Base-by-base conservation (phyloP, 2,329 filamentous ascomycete species). In the Colletotrichum paranaense region DNA sequence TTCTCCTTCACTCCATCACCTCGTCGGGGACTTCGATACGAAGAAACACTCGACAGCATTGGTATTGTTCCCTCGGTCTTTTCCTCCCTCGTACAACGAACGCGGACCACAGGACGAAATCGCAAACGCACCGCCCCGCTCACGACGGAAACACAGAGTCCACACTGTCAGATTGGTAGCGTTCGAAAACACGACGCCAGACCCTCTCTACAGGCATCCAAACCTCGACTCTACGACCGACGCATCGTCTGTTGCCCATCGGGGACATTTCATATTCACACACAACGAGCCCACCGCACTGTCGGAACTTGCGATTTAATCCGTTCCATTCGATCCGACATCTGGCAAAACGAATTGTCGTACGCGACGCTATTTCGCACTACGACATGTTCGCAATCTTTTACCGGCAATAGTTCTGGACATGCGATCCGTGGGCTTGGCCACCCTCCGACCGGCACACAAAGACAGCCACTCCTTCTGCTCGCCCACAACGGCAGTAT, bases 321-420 rank as follows among this genome's bases (percentile, higher is more conserved):
- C n/a, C 65, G 42, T 53, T 28, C 32, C 11, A 35, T 35, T 19
- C 30, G 28, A 46, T 26, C 14, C 42, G 42, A 49, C 11, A 46
- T 8, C 19, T n/a, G 42, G 8, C 8, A n/a, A n/a, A 49, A 11
- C 8, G 8, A 49, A 49, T 19, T 19, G 11, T 32, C 32, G 32
- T 35, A 24, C 19, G 55, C 64, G 16, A 59, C n/a, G 12, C n/a
- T 35, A 24, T 46, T 38, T 30, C 14, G 62, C 16, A 35, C 52
- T 49, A 57, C 67, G 60, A 66, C 35, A 70, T 73, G 71, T 30
- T 46, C 71, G 46, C 49, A 12, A 62, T 16, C 19, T 46, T 62
- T n/a, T 8, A 26, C 22, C 14, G n/a, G 19, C 55, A 14, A 62
- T 62, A 65, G 46, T 49, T 56, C 35, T 60, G 56, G 68, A 70